Conservation (phyloP, 805 yeast genomes). For the Hanseniaspora clermontiae region DNA sequence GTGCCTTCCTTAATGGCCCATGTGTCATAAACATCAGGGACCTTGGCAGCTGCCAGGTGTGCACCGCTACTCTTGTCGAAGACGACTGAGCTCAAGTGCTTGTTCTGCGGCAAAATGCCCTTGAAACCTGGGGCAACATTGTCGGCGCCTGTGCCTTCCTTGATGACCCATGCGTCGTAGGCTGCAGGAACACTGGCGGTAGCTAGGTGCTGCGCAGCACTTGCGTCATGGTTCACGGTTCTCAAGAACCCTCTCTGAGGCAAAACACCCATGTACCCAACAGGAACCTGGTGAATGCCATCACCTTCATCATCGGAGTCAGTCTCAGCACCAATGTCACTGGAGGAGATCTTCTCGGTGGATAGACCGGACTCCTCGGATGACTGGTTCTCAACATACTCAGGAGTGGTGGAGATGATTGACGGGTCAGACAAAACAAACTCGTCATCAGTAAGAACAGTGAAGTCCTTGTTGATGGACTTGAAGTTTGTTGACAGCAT, state of each 20-base stretch:
- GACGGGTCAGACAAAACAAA: slow-evolving; percentile 2
- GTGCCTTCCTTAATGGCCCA: slow-evolving; percentile 8
- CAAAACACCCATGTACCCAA: slow-evolving; percentile 6
- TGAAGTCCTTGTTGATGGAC: background rate
- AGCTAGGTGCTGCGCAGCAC: background rate
- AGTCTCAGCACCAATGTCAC: slow-evolving; percentile 11
- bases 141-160: slow-evolving; percentile 1
- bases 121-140: slow-evolving; percentile 1
- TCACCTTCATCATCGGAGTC: slow-evolving; percentile 11
- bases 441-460: slow-evolving; percentile 1
- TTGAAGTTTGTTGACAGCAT: background rate
- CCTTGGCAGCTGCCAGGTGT: slow-evolving; percentile 69
- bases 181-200: background rate
- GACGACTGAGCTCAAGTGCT: background rate
- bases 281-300: background rate
- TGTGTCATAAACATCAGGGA: slow-evolving; percentile 47
- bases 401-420: background rate
- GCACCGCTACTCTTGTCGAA: slow-evolving; percentile 28
- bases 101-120: slow-evolving; percentile 6
- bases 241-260: slow-evolving; percentile 11
- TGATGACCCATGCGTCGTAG: slow-evolving; percentile 4
- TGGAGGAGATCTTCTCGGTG: slow-evolving; percentile 1
- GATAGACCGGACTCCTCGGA: slow-evolving; percentile 7
- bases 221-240: background rate
- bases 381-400: background rate